Conservation (phyloP, 2,329 filamentous ascomycete genomes). For the Dactylonectria estremocensis region DNA sequence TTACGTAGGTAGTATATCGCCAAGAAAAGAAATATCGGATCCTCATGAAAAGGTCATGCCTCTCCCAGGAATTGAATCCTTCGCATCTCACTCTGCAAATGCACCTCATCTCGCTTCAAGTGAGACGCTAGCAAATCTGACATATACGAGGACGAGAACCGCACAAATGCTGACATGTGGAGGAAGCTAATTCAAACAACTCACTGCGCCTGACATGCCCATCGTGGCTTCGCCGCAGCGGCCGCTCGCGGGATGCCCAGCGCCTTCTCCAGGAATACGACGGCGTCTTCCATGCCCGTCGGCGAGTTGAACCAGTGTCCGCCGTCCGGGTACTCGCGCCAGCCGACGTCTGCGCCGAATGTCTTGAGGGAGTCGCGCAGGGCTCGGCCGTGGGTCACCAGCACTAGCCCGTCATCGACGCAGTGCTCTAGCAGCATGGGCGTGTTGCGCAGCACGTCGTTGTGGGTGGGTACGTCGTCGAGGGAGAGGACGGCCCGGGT, state of each 20-base stretch:
- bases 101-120: conserved; percentile 5
- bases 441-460: conserved; percentile 55
- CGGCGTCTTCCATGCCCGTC: conserved; percentile 59
- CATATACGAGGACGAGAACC: conserved; percentile 1
- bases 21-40: not conserved
- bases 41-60: not conserved
- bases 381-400: conserved; percentile 54
- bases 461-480: conserved; percentile 40
- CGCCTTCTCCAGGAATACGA: conserved; percentile 50
- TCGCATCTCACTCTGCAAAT: not conserved
- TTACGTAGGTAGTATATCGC: not conserved
- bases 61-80: not conserved
- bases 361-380: conserved; percentile 53
- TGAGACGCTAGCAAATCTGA: conserved; percentile 1
- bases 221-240: not conserved
- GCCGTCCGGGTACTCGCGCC: conserved; percentile 60
- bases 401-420: conserved; percentile 58
- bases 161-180: conserved; percentile 1
- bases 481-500: conserved; percentile 53
- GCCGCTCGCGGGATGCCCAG: conserved; percentile 10
- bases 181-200: not conserved
- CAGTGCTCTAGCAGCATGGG: conserved; percentile 63
- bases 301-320: conserved; percentile 63
- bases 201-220: not conserved
- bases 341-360: conserved; percentile 57